Conservation (phyloP, 768 basidiomycete species). For the Amanita pallidorosea region DNA sequence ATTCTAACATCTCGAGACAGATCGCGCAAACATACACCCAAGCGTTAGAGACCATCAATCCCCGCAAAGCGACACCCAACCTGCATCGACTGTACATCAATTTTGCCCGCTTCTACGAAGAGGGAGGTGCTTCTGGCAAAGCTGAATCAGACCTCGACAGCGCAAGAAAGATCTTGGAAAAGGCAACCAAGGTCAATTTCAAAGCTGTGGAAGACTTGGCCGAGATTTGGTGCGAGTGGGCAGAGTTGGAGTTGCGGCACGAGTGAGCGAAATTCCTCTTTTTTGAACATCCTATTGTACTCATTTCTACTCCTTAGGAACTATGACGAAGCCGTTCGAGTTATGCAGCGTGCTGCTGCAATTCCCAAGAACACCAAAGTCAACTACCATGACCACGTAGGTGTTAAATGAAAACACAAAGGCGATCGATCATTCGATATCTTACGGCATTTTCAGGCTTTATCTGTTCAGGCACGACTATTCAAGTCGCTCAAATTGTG, state of each 20-base stretch:
- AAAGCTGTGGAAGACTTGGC: slow-evolving; percentile 95
- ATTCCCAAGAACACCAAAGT: slow-evolving; percentile 85
- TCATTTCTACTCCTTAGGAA: slow-evolving; percentile 43
- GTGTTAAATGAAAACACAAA: slow-evolving; percentile 9
- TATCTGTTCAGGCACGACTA: slow-evolving; percentile 79
- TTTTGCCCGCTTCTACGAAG: slow-evolving; percentile 97
- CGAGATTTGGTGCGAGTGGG: slow-evolving; percentile 99
- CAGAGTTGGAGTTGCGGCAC: slow-evolving; percentile 93
- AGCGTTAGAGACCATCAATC: slow-evolving; percentile 80
- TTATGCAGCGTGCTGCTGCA: slow-evolving; percentile 95
- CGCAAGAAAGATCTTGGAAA: slow-evolving; percentile 89
- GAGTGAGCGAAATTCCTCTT: slow-evolving; percentile 48
- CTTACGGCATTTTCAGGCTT: slow-evolving; percentile 33
- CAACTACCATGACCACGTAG: slow-evolving; percentile 92
- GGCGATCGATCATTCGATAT: background rate
- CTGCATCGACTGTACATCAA: slow-evolving; percentile 85
- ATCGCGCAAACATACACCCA: slow-evolving; percentile 89
- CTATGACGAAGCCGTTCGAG: slow-evolving; percentile 88
- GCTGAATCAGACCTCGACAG: slow-evolving; percentile 77
- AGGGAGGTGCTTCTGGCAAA: slow-evolving; percentile 73
- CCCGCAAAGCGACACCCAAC: slow-evolving; percentile 85
- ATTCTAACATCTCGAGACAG: slow-evolving; percentile 24
- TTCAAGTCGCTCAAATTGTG: slow-evolving; percentile 98
- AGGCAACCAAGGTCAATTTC: slow-evolving; percentile 85
- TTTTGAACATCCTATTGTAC: background rate